A percentile compares a stretch with the other conserved stretches of the same genome.
phyloP scores from a whole-genome alignment of 768 basidiomycete genomes.

The Harrya chromipes region DNA sequence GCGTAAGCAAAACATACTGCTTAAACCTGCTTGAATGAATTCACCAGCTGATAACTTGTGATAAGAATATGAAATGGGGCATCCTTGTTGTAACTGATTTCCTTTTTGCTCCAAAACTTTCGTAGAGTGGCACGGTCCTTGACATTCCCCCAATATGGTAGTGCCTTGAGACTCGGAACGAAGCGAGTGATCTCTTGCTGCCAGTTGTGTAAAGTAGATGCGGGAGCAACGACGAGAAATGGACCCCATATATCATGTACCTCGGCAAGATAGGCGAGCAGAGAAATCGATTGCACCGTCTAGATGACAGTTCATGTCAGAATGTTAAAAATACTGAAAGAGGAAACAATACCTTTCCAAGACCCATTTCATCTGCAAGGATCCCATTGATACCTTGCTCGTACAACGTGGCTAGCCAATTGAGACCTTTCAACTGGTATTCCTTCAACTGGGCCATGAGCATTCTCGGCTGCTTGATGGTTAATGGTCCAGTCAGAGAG shows the following conservation, averaged over 20 bases:
- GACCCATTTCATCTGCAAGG: slow-evolving; percentile 98
- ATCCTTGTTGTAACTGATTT: slow-evolving; percentile 91
- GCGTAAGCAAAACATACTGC: slow-evolving; percentile 1
- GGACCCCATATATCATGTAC: slow-evolving; percentile 99
- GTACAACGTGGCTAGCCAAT: slow-evolving; percentile 96
- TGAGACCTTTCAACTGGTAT: slow-evolving; percentile 96
- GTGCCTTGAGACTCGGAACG: slow-evolving; percentile 87
- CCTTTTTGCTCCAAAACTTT: slow-evolving; percentile 98
- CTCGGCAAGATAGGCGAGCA: slow-evolving; percentile 94
- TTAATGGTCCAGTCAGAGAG: slow-evolving; percentile 77
- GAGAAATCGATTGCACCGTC: slow-evolving; percentile 97
- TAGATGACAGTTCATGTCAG: slow-evolving; percentile 26
- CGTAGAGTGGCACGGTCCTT: slow-evolving; percentile 93
- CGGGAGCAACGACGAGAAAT: slow-evolving; percentile 96
- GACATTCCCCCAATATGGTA: slow-evolving; percentile 98
- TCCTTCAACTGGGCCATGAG: slow-evolving; percentile 96
- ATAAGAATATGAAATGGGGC: slow-evolving; percentile 96
- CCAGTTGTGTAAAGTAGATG: slow-evolving; percentile 98
- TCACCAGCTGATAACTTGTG: slow-evolving; percentile 92
- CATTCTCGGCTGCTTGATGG: slow-evolving; percentile 92
- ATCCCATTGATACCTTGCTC: slow-evolving; percentile 99
- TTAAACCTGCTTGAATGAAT: slow-evolving; percentile 21
- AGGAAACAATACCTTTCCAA: slow-evolving; percentile 62
- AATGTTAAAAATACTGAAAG: slow-evolving; percentile 7
- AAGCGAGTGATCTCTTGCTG: slow-evolving; percentile 97